Evolutionary conservation across 176 grass and related monocot genomes (phyloP).

Genomic region (Cymbopogon citratus): DNA sequence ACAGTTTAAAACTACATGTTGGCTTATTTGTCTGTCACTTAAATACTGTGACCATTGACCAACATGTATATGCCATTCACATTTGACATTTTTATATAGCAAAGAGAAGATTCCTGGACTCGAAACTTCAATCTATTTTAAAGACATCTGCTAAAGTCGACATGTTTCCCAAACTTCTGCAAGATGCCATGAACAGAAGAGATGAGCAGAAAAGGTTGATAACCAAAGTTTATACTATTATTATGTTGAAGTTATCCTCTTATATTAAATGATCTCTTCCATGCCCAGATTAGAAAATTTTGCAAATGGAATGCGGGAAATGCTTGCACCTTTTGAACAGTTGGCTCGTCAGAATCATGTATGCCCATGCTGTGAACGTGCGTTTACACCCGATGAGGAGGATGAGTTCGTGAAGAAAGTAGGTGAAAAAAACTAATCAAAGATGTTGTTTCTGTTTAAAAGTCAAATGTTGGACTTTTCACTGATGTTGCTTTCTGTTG

Average conservation of each 20-base stretch:
- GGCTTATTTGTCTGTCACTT: slow-evolving; percentile 22
- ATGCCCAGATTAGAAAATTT: slow-evolving; percentile 51
- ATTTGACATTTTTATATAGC: slow-evolving; percentile 40
- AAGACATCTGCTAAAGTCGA: slow-evolving; percentile 43
- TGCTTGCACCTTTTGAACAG: slow-evolving; percentile 84
- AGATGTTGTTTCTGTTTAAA: slow-evolving; percentile 9
- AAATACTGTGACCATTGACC: background rate
- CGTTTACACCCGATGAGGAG: slow-evolving; percentile 86
- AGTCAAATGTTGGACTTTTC: background rate
- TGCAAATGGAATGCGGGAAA: slow-evolving; percentile 73
- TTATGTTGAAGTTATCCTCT: slow-evolving; percentile 9
- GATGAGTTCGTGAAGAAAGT: slow-evolving; percentile 86
- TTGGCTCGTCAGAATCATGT: slow-evolving; percentile 71
- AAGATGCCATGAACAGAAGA: slow-evolving; percentile 77
- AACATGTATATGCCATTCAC: background rate
- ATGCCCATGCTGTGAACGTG: slow-evolving; percentile 85
- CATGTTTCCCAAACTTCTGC: slow-evolving; percentile 60
- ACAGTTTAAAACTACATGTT: background rate
- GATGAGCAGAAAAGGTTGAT: slow-evolving; percentile 80
- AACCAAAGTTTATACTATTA: slow-evolving; percentile 1
- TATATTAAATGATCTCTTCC: slow-evolving; percentile 17
- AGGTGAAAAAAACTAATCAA: slow-evolving; percentile 5
- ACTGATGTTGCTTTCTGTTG: slow-evolving; percentile 24
- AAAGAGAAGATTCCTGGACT: slow-evolving; percentile 64
- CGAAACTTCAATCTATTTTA: slow-evolving; percentile 59